A percentile compares a stretch with the other conserved stretches of the same genome.
These are phyloP conservation scores for Trypanosoma brucei DNA, from an alignment of 208 protist genomes.

Conservation along the genomic window DNA sequence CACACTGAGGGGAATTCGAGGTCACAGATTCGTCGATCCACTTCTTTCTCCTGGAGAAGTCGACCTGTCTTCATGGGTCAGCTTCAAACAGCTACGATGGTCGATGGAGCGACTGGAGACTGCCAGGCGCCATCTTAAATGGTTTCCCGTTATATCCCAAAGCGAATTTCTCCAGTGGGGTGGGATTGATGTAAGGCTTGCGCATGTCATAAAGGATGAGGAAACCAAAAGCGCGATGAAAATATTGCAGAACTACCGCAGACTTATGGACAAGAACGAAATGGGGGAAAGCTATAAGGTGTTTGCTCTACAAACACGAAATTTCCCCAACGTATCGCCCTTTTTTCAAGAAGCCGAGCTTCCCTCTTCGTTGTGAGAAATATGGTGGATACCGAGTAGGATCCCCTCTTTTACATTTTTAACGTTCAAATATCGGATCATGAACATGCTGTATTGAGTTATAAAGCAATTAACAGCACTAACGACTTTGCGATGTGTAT, in stretches of 20 bases:
- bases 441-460: too few species aligned
- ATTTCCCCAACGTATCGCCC: slow-evolving; percentile 80
- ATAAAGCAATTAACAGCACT: too few species aligned
- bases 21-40: slow-evolving; percentile 87
- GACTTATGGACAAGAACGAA: slow-evolving; percentile 78
- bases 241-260: slow-evolving; percentile 80
- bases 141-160: slow-evolving; percentile 84
- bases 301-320: slow-evolving; percentile 81
- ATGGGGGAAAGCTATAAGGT: slow-evolving; percentile 91
- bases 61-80: slow-evolving; percentile 88
- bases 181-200: slow-evolving; percentile 82
- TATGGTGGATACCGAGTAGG: neutral
- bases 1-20: slow-evolving; percentile 85
- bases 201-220: slow-evolving; percentile 84
- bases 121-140: slow-evolving; percentile 76
- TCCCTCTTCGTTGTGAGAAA: slow-evolving; percentile 34
- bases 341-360: slow-evolving; percentile 78
- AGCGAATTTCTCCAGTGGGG: slow-evolving; percentile 79
- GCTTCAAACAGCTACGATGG: slow-evolving; percentile 84
- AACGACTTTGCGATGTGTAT: too few species aligned
- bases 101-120: slow-evolving; percentile 76
- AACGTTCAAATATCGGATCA: too few species aligned
- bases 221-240: slow-evolving; percentile 87
- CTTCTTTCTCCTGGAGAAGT: slow-evolving; percentile 88
- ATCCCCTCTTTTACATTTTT: too few species aligned